Evolutionary conservation across 441 rosid species (phyloP), one percentile per base, ranked within the genome.

Genomic region (Rhodomyrtus psidioides): DNA sequence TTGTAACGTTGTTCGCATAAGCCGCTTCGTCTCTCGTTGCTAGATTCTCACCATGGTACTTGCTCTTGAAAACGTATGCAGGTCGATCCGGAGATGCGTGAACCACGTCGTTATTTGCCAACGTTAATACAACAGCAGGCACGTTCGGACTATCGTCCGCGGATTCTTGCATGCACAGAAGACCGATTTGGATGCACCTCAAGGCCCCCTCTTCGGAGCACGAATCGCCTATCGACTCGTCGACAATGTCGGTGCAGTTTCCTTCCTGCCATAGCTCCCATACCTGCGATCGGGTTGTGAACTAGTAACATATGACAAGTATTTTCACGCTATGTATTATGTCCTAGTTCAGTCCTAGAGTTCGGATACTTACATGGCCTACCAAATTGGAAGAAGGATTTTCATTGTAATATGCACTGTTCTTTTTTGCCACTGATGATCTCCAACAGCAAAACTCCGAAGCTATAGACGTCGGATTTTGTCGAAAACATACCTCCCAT

Each of bases 151-250:
- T 93, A 58, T 88, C 87, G 39, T 85, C 74, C 49, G 89, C 92
- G 55, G 88, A 88, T 51, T 90, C 88, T 65, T 94, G 95, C 60
- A 91, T 93, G 94, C 58, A 89, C 81, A 93, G 85, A 82, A 93
- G 88, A 3, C 91, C 93, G 19, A 93, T 89, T 85, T 93, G 94
- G 87, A 94, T 90, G 89, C 92, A 91, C 87, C 94, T 92, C 88
- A 88, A 30, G 85, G 89, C 90, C 82, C 92, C 93, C 34, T 89
- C 55, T 62, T 86, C 19, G 90, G 88, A 24, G 87, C 59, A 44
- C 8, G 75, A 28, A 28, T 53, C 82, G 9, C 42, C 82, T 82
- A 89, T 57, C 1, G 46, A 46, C 7, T 90, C 88, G 81, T 93
- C 95, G 2, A 91, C 30, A 6, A 92, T 5, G 62, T 89, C 84